Evolutionary conservation across 208 protist species (phyloP), one percentile per base, ranked within the genome.

Genomic region (Trypanosoma vivax): DNA sequence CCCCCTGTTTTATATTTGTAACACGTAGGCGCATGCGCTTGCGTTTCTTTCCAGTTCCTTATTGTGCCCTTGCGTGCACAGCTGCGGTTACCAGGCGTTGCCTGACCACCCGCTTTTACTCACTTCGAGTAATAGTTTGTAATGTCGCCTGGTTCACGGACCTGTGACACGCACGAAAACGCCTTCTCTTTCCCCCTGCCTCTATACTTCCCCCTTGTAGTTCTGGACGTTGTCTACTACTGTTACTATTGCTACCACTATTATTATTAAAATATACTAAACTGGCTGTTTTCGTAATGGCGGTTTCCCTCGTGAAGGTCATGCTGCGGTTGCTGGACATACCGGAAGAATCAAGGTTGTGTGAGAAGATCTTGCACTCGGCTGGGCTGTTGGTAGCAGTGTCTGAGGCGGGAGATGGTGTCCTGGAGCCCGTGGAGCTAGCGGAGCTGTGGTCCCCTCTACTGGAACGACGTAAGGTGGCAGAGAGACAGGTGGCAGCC

Each of bases 401-500:
- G n/a, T 11, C 23, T 30, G 16, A 46, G 0, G 27, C 6, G 0
- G 24, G 2, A 1, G 13, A 49, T 18, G 18, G 13, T 50, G 2
- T 34, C 3, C 5, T 24, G 18, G 19, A 41, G 16, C 0, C 25
- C 5, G 10, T 5, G 27, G 28, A 35, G 46, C 28, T 40, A 5
- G 21, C 18, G 21, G 57, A 63, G 29, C 37, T 63, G 38, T 50
- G 38, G 6, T 53, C 57, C 27, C n/a, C 45, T 14, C 16, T 19
- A 37, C 3, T 30, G 0, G 57, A 63, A 11, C 9, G n/a, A 19
- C 25, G 13, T 39, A 30, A 42, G 21, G 35, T 35, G 13, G 45
- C 57, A 30, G 13, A 53, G 14, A 21, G 24, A 48, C 34, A 55
- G 13, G 27, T 63, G 27, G 57, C 57, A 6, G 43, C 57, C 3